Evolutionary conservation across 176 grass and related monocot genomes (phyloP).

Genomic region (Ensete ventricosum): DNA sequence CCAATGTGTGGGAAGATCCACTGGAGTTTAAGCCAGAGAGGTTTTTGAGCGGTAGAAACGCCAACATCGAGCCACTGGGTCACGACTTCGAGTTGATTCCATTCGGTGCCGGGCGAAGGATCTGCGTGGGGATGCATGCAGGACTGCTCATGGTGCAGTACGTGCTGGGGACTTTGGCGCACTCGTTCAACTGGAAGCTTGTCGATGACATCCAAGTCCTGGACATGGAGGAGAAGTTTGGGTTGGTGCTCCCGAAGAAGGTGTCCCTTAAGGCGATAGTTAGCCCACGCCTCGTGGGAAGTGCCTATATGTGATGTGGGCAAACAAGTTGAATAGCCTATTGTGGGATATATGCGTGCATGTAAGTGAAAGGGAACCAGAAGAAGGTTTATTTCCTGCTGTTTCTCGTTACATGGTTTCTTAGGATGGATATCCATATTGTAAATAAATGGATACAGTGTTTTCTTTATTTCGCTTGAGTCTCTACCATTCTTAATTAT

Average conservation of each 20-base stretch:
- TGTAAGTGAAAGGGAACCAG: no score
- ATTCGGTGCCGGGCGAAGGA: slow-evolving; percentile 7
- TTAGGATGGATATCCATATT: no score
- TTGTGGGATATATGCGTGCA: no score
- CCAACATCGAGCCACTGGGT: neutral
- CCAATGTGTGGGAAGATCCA: slow-evolving; percentile 22
- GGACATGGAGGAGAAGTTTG: neutral
- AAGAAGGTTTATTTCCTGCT: no score
- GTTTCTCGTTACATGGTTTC: no score
- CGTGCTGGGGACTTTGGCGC: neutral
- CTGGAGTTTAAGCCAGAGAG: slow-evolving; percentile 19
- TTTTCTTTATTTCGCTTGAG: no score
- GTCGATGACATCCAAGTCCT: neutral
- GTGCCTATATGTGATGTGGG: neutral
- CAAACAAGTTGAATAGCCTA: no score
- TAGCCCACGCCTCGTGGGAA: neutral
- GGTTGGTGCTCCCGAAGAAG: neutral
- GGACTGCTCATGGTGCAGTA: slow-evolving; percentile 1
- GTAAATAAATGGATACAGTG: no score
- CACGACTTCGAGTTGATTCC: slow-evolving; percentile 18
- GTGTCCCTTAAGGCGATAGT: neutral
- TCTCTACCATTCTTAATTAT: no score
- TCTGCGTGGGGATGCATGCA: neutral
- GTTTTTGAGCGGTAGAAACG: neutral
- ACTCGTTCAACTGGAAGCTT: neutral